Evolutionary conservation across 75 land plant species (phyloP), one percentile per base, ranked within the genome.

Genomic region (Selaginella moellendorffii): DNA sequence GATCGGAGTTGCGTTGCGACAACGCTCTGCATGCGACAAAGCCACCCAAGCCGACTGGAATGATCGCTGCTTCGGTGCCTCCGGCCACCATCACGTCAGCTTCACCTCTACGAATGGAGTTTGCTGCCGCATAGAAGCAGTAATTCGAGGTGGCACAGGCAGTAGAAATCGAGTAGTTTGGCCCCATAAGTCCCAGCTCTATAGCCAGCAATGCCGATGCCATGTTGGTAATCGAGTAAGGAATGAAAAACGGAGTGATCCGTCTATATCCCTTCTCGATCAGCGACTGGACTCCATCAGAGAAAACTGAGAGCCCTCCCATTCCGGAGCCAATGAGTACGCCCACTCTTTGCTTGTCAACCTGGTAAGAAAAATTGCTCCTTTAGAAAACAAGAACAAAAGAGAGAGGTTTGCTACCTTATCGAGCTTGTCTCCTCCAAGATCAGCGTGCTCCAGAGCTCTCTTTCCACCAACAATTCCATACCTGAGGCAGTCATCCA

Each of bases 191-290:
- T 10, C 89, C 89, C 36, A 83, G 71, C 26, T 85, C 89, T 53
- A 85, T 85, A 17, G 79, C 89, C 71, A 83, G 81, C 61, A 83
- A 63, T 1, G 89, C 89, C 63, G 90, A 86, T 0, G 71, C 90
- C 90, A 86, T 86, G 74, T 86, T 86, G 14, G 90, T 86, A 25
- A 83, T 86, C 0, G 90, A 73, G 74, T 83, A 86, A n/a, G 89
- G 89, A 53, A 85, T 85, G 52, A 83, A 83, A 54, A 86, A 86
- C 0, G 90, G 90, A 27, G 79, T 86, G 28, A 86, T 86, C 61
- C 77, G 78, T 65, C 76, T 76, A 56, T 80, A 71, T 25, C 89
- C 86, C 63, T 64, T 83, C 36, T 85, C 86, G 58, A 85, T 73
- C 8, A 85, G 71, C 14, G 86, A 64, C 63, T 85, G 79, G 25